A percentile compares a stretch with the other conserved stretches of the same genome.
phyloP scores from a whole-genome alignment of 345 rosid genomes.

The Stellera chamaejasme region DNA sequence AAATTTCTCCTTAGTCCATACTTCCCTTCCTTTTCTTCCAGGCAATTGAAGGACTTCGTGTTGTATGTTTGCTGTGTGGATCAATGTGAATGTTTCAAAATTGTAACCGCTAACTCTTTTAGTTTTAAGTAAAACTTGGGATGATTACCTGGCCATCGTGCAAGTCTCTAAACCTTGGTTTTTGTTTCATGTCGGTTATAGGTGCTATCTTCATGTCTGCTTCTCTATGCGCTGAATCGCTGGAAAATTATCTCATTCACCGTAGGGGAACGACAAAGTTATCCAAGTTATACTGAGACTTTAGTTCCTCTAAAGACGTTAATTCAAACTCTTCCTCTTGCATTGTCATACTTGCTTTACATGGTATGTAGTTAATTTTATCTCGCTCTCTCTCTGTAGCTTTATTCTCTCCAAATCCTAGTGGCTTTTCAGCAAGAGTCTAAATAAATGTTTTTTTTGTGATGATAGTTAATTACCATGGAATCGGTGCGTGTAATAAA shows the following conservation, averaged over 20 bases:
- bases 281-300: constrained; percentile 18
- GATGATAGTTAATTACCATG: constrained; percentile 58
- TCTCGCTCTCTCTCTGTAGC: not conserved
- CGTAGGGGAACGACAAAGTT: constrained; percentile 20
- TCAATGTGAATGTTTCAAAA: too few relatives aligned
- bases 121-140: too few relatives aligned
- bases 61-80: too few relatives aligned
- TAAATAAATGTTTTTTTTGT: constrained; percentile 1
- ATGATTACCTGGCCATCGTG: too few relatives aligned
- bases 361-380: constrained; percentile 30
- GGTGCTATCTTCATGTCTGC: constrained; percentile 42
- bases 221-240: constrained; percentile 40
- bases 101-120: too few relatives aligned
- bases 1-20: too few relatives aligned
- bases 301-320: constrained; percentile 38
- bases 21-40: too few relatives aligned
- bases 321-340: constrained; percentile 39
- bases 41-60: too few relatives aligned
- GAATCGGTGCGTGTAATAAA: constrained; percentile 69
- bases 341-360: constrained; percentile 44
- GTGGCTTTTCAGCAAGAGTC: too few relatives aligned
- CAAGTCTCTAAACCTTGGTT: too few relatives aligned
- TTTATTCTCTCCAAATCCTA: not conserved
- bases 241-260: constrained; percentile 44
- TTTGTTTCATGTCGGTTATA: constrained; percentile 5